Base-by-base conservation (phyloP, 768 basidiomycete genomes). In the Lactarius evosmus region DNA sequence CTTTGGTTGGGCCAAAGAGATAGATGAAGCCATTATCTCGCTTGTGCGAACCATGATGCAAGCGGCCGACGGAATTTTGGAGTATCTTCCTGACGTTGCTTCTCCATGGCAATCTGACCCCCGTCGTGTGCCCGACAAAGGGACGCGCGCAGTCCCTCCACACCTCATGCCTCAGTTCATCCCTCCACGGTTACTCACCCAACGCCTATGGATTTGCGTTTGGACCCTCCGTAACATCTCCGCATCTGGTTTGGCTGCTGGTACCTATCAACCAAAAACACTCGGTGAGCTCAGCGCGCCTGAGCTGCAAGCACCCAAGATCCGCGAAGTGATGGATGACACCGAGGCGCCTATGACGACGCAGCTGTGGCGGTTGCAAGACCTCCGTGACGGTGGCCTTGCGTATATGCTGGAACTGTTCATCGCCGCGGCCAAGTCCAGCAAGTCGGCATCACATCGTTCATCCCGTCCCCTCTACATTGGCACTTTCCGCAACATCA, bases 361-460 rank as follows among this genome's bases (percentile, higher is more conserved):
- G 12, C 61, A 67, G 17, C 58, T 63, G 27, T 63, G 62, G 58
- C 61, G 62, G 11, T 14, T 67, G n/a, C 61, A 67, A 49, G 66
- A 67, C 33, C 57, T 67, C 7, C 58, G 58, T 2, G 58, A 63
- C 19, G 66, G 66, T 14, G 66, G 61, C 4, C 44, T 63, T 33
- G 54, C 60, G n/a, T 67, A 44, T 40, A 53, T 52, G 30, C 54
- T 63, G 11, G 66, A 67, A 49, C 30, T 67, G 7, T 56, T 67
- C 30, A 33, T 67, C 38, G 7, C 53, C 0, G 62, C 61, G 12
- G 41, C 63, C 53, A 34, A 56, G 38, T 44, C 61, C 11, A 58
- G 30, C 56, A 58, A 57, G 32, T 33, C 32, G 5, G 38, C 50
- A 1, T 54, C 33, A 3, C 56, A 51, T 29, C 49, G 51, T 22